These are phyloP conservation scores for Mesostigma viride DNA, from an alignment of 139 green algal genomes.

Conservation along the genomic window DNA sequence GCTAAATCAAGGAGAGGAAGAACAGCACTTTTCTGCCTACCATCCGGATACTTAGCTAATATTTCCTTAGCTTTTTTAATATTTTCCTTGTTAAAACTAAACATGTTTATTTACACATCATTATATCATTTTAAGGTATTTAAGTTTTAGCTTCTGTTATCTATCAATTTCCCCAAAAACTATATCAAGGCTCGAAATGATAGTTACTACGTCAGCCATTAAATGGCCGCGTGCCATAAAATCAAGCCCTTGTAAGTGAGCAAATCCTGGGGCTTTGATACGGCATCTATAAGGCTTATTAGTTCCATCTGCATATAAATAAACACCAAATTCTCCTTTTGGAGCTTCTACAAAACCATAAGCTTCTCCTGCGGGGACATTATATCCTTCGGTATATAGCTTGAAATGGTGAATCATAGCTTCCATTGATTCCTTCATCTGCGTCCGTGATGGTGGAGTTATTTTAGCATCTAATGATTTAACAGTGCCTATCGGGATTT, in stretches of 20 bases:
- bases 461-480: conserved; percentile 66
- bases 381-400: conserved; percentile 47
- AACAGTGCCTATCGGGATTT: conserved; percentile 62
- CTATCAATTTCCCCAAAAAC: conserved; percentile 67
- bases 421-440: conserved; percentile 78
- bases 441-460: conserved; percentile 40
- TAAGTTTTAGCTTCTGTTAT: too few relatives aligned
- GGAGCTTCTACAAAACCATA: conserved; percentile 61
- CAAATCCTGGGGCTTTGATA: conserved; percentile 63
- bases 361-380: conserved; percentile 39
- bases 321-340: conserved; percentile 78
- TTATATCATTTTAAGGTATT: too few relatives aligned
- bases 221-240: conserved; percentile 58
- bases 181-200: conserved; percentile 75
- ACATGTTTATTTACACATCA: too few relatives aligned
- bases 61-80: too few relatives aligned
- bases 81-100: too few relatives aligned
- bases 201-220: conserved; percentile 73
- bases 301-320: conserved; percentile 64
- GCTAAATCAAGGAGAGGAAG: too few relatives aligned
- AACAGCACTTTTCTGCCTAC: too few relatives aligned
- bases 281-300: conserved; percentile 66
- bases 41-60: too few relatives aligned
- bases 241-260: conserved; percentile 59
- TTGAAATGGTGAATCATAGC: conserved; percentile 59